phyloP scores from a whole-genome alignment of 805 yeast species.

The Kodamaea leandrae region DNA sequence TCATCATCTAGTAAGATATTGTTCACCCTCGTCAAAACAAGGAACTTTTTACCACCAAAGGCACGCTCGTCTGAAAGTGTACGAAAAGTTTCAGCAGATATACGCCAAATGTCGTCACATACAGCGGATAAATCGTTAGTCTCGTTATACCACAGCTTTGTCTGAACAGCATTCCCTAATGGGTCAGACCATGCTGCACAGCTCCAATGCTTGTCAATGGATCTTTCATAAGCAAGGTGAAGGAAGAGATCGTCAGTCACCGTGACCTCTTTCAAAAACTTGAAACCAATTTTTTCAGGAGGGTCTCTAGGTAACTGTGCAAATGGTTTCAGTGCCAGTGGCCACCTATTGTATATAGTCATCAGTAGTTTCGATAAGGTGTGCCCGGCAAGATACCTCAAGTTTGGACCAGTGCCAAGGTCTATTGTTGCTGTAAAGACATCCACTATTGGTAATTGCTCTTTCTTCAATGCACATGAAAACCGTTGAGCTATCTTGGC shows the following conservation, averaged over 20 bases:
- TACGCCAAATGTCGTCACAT: constrained; percentile 65
- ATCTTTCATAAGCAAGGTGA: constrained; percentile 83
- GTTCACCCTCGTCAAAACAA: constrained; percentile 67
- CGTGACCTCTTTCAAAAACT: constrained; percentile 28
- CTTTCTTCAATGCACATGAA: constrained; percentile 32
- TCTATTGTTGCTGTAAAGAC: constrained; percentile 24
- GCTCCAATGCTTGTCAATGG: constrained; percentile 79
- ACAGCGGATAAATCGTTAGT: constrained; percentile 39
- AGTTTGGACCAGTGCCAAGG: constrained; percentile 4
- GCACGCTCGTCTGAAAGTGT: constrained; percentile 29
- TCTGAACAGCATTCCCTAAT: constrained; percentile 58
- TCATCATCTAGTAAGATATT: constrained; percentile 82
- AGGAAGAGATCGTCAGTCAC: constrained; percentile 68
- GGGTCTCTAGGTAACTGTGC: constrained; percentile 38
- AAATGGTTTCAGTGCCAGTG: constrained; percentile 26
- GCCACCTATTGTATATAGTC: constrained; percentile 58
- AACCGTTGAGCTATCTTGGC: constrained; percentile 49
- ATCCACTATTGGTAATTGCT: constrained; percentile 39
- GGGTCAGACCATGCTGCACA: constrained; percentile 90
- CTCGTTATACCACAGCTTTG: constrained; percentile 59
- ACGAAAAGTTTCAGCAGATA: constrained; percentile 47
- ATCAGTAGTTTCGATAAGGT: constrained; percentile 47
- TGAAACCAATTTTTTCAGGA: constrained; percentile 36
- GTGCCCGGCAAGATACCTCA: constrained; percentile 30
- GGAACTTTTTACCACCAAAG: constrained; percentile 54